Conservation (phyloP, 2,329 filamentous ascomycete species). For the Venturiaceae sp. region DNA sequence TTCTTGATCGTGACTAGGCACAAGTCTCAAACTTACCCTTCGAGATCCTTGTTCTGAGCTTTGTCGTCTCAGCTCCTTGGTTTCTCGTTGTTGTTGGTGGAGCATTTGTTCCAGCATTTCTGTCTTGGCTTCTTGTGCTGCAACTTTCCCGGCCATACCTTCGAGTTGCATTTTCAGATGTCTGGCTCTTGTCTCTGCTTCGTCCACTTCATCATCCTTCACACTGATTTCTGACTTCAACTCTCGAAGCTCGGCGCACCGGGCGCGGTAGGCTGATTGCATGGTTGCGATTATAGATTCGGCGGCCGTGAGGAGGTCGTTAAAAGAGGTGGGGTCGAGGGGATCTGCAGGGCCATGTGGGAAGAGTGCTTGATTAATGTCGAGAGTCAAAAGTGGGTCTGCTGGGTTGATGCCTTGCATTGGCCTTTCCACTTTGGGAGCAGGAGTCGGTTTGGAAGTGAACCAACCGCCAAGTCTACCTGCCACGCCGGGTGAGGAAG, state of each 20-base stretch:
- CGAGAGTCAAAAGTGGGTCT: conserved; percentile 45
- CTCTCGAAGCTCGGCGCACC: conserved; percentile 35
- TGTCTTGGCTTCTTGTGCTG: not conserved
- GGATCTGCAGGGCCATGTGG: conserved; percentile 39
- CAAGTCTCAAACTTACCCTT: not conserved
- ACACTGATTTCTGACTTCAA: conserved; percentile 45
- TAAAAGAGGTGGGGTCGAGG: conserved; percentile 43
- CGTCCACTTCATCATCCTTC: conserved; percentile 51
- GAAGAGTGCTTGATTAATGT: conserved; percentile 45
- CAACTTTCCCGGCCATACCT: conserved; percentile 38
- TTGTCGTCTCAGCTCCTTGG: not conserved
- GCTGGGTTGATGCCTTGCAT: conserved; percentile 16
- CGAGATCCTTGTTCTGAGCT: not conserved
- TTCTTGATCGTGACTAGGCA: not conserved
- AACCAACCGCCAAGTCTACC: conserved; percentile 2
- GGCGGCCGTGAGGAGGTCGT: conserved; percentile 47
- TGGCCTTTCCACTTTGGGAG: not conserved
- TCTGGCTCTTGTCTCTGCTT: conserved; percentile 45
- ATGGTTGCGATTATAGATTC: conserved; percentile 44
- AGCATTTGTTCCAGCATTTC: not conserved
- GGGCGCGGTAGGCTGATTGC: conserved; percentile 44
- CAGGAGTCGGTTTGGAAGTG: not conserved
- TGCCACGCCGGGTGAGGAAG: not conserved
- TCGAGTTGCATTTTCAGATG: conserved; percentile 53
- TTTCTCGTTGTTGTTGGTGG: not conserved